phyloP scores from a whole-genome alignment of 2,329 filamentous ascomycete species.

The Ciborinia camelliae region DNA sequence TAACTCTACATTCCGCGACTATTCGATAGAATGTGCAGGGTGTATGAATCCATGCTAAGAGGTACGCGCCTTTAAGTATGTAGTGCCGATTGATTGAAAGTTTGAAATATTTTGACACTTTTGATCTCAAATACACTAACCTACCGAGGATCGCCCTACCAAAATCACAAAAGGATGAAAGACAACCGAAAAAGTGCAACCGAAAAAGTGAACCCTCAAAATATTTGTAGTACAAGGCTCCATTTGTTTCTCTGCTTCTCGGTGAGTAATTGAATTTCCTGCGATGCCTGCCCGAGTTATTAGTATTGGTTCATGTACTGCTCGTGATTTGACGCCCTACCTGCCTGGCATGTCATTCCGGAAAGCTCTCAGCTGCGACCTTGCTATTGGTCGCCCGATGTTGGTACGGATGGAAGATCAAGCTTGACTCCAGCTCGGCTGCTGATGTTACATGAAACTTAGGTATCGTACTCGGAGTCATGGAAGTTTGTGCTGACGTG shows the following conservation, averaged over 20 bases:
- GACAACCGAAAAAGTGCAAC: background rate
- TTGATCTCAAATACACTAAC: background rate
- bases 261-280: background rate
- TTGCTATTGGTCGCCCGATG: background rate
- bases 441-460: conserved; percentile 1
- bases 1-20: background rate
- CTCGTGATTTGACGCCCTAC: conserved; percentile 3
- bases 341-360: background rate
- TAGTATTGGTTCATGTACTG: background rate
- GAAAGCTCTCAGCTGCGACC: background rate
- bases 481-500: no score
- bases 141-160: background rate
- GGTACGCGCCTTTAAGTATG: background rate
- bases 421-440: no score
- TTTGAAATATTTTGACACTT: background rate
- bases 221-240: background rate
- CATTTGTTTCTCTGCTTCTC: background rate
- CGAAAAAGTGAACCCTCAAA: background rate
- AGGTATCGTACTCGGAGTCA: background rate
- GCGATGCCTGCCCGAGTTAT: background rate
- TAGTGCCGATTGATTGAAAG: background rate
- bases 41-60: background rate
- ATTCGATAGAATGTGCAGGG: background rate
- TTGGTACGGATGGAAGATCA: background rate
- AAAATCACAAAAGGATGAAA: background rate